Percentiles rank a stretch among this genome's conserved stretches.
Evolutionary conservation across 768 basidiomycete genomes (phyloP).

Genomic region (Candolleomyces aberdarensis): DNA sequence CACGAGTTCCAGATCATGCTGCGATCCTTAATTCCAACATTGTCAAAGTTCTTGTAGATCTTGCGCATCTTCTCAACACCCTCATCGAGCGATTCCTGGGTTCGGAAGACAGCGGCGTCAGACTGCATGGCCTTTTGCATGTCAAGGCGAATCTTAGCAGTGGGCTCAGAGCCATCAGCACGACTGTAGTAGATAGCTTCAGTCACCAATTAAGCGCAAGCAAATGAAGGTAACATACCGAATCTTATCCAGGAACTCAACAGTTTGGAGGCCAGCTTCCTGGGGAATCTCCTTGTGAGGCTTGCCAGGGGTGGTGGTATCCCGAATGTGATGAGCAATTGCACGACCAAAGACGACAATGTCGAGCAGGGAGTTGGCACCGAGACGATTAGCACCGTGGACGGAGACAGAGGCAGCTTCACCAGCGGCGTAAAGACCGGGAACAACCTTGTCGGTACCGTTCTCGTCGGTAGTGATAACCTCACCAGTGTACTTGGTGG

Average conservation of each 20-base stretch:
- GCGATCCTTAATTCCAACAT: slow-evolving; percentile 96
- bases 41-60: slow-evolving; percentile 86
- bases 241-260: slow-evolving; percentile 88
- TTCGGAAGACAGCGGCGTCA: slow-evolving; percentile 97
- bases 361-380: slow-evolving; percentile 97
- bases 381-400: slow-evolving; percentile 98
- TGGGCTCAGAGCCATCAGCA: slow-evolving; percentile 77
- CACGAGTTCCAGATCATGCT: slow-evolving; percentile 99
- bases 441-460: slow-evolving; percentile 92
- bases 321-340: slow-evolving; percentile 96
- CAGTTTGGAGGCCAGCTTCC: slow-evolving; percentile 79
- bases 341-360: slow-evolving; percentile 99
- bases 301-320: slow-evolving; percentile 84
- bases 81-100: slow-evolving; percentile 84
- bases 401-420: slow-evolving; percentile 99
- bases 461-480: slow-evolving; percentile 84
- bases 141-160: slow-evolving; percentile 86
- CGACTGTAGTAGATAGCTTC: slow-evolving; percentile 40
- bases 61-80: slow-evolving; percentile 84
- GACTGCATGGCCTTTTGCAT: slow-evolving; percentile 99
- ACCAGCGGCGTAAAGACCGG: slow-evolving; percentile 96
- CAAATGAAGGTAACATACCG: slow-evolving; percentile 35
- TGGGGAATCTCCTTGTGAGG: slow-evolving; percentile 87
- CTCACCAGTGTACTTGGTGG: slow-evolving; percentile 97
- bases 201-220: background rate